Conservation (phyloP, 306 rosid species). For the Castanea crenata region DNA sequence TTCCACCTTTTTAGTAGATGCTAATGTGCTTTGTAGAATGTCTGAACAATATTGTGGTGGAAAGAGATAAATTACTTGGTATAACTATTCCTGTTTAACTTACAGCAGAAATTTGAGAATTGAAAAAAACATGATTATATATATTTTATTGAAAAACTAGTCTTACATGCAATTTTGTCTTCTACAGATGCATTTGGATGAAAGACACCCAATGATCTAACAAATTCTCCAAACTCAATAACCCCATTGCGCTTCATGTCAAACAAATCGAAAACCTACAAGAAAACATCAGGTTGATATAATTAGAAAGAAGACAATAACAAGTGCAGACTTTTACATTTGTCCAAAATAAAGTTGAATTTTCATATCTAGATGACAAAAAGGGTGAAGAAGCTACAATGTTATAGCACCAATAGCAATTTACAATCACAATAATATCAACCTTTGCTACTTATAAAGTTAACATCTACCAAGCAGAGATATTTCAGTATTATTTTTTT, state of each 20-base stretch:
- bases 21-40: conserved; percentile 1
- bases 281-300: conserved; percentile 8
- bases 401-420: background rate
- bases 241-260: conserved; percentile 79
- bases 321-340: background rate
- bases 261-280: conserved; percentile 76
- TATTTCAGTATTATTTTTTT: background rate
- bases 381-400: background rate
- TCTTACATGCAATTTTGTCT: conserved; percentile 72
- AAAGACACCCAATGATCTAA: conserved; percentile 73
- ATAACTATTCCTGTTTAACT: conserved; percentile 7
- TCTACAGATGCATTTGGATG: conserved; percentile 71
- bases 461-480: background rate
- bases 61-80: background rate
- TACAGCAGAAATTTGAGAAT: conserved; percentile 1
- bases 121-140: background rate
- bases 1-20: conserved; percentile 22
- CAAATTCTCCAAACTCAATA: conserved; percentile 87
- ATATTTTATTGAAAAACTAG: background rate
- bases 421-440: background rate
- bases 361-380: background rate
- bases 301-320: conserved; percentile 5
- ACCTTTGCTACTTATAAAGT: background rate
- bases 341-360: background rate
- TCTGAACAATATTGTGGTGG: conserved; percentile 2